Evolutionary conservation across 805 yeast genomes (phyloP), one percentile per base, ranked within the genome.

Genomic region (Yamadazyma tumulicola): DNA sequence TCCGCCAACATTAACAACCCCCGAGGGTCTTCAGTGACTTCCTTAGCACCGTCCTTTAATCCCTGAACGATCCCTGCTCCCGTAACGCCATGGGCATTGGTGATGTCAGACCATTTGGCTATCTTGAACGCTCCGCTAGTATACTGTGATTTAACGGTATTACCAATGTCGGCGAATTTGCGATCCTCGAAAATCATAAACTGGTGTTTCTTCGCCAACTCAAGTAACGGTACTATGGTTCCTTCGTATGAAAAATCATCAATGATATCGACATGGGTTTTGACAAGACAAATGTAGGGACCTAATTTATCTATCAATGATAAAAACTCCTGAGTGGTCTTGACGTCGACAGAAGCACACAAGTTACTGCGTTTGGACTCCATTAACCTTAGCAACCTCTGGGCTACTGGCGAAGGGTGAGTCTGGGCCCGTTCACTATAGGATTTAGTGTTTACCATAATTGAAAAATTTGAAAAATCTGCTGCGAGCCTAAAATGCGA

Each of bases 111-210:
- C 98, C 98, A 93, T 51, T 79, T 66, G 10, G 95, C 93, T 42
- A 91, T 91, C 54, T 77, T 79, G 67, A 78, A 88, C 8, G 86
- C 81, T 29, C 98, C 98, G 24, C 94, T 86, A 20, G 84, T 68
- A 60, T 91, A 93, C 61, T 93, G 98, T 29, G 86, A 75, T 64
- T 91, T 89, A 35, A 93, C 98, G 1, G 98, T 93, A 54, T 89
- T 87, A 12, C 99, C 99, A 49, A 93, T 93, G 60, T 93, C 99
- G 16, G 99, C 98, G 61, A 93, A 93, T 64, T 93, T 93, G 45
- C 99, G 75, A 64, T 93, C 99, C 64, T 93, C 99, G 55, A 93
- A 93, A 46, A 93, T 82, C 71, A 93, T 64, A 53, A 93, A 93
- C 45, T 83, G 77, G 66, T 89, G 91, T 54, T 88, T 87, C 48